These are phyloP conservation scores for Chaetomiaceae sp. DNA, from an alignment of 2,329 filamentous ascomycete genomes.

Conservation along the genomic window DNA sequence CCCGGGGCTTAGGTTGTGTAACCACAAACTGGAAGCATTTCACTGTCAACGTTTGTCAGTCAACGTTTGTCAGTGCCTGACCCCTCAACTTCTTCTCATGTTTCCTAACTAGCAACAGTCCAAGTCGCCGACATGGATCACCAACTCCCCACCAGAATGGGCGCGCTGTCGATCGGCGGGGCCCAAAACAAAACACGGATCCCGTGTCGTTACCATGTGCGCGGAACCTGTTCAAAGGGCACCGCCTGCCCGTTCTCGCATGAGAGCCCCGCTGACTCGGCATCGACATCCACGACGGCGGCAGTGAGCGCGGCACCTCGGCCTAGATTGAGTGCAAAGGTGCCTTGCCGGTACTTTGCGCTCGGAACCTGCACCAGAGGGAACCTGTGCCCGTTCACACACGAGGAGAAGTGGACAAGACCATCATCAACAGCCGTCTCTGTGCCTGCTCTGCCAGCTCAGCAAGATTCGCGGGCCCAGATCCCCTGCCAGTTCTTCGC, in stretches of 20 bases:
- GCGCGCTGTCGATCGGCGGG: too few relatives aligned
- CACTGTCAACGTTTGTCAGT: too few relatives aligned
- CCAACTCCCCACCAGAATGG: neutral
- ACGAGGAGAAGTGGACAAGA: neutral
- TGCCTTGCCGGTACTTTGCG: neutral
- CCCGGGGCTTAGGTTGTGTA: too few relatives aligned
- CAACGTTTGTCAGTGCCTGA: too few relatives aligned
- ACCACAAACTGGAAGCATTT: too few relatives aligned
- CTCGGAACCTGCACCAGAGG: neutral
- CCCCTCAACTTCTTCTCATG: too few relatives aligned
- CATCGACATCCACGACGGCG: too few relatives aligned
- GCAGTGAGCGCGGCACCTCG: neutral
- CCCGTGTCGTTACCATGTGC: neutral
- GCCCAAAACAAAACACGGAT: too few relatives aligned
- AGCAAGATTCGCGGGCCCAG: neutral
- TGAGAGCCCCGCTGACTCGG: neutral
- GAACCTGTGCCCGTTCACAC: neutral
- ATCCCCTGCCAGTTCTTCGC: constrained; percentile 10
- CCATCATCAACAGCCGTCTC: neutral
- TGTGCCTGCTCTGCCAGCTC: neutral
- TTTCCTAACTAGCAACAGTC: too few relatives aligned
- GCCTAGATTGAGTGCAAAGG: too few relatives aligned
- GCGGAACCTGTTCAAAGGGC: neutral
- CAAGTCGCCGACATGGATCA: neutral
- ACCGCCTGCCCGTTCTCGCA: neutral